These are phyloP conservation scores for Penstemon newberryi DNA, from an alignment of 257 asterid species.

Conservation along the genomic window DNA sequence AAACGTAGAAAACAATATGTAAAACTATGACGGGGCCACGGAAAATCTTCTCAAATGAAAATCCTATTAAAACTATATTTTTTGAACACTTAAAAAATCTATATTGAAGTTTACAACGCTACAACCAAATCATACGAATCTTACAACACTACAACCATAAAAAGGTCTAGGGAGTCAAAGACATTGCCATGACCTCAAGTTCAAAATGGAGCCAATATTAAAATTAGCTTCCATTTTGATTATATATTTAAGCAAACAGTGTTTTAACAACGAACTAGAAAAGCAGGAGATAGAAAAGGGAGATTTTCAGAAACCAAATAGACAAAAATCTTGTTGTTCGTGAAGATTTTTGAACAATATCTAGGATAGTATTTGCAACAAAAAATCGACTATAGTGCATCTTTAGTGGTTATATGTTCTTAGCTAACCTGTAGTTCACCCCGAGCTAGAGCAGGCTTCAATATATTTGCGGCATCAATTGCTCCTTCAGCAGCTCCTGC, in stretches of 20 bases:
- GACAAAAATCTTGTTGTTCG: background rate
- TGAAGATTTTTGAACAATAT: background rate
- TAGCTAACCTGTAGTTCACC: conserved; percentile 89
- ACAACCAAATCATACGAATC: background rate
- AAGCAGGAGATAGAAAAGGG: background rate
- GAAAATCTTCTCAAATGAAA: too few species aligned
- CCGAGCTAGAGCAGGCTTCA: conserved; percentile 93
- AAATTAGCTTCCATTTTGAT: background rate
- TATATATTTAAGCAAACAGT: conserved; percentile 1
- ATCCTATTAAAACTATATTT: background rate
- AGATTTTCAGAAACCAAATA: background rate
- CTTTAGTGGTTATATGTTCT: background rate
- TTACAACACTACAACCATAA: background rate
- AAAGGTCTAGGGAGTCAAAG: background rate
- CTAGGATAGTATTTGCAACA: background rate
- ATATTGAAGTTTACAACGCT: background rate
- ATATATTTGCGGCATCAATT: conserved; percentile 92
- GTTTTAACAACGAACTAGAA: conserved; percentile 8
- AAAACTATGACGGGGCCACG: too few species aligned
- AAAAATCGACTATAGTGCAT: background rate
- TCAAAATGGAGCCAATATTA: background rate
- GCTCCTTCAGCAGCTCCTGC: conserved; percentile 99
- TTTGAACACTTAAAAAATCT: too few species aligned
- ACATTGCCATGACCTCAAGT: background rate
- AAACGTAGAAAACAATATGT: background rate